Evolutionary conservation across 179 eudicot genomes (phyloP).

Genomic region (Pouteria campechiana): DNA sequence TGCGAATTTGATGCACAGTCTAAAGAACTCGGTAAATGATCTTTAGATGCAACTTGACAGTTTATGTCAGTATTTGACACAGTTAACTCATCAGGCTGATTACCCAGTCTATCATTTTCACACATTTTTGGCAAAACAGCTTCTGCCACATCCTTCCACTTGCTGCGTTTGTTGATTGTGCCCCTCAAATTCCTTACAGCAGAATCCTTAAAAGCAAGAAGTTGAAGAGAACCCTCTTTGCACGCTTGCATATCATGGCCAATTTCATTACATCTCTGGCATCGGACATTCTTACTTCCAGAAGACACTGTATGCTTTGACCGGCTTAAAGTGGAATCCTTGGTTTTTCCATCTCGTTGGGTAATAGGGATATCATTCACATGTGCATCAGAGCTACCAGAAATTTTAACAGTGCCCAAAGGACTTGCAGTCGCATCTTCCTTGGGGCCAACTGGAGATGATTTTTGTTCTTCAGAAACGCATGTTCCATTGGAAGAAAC

Average conservation of each 20-base stretch:
- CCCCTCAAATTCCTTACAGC: conserved; percentile 35
- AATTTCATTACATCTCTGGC: conserved; percentile 17
- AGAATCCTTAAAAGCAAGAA: conserved; percentile 25
- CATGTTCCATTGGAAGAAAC: conserved; percentile 25
- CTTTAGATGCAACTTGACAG: conserved; percentile 27
- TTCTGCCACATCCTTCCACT: conserved; percentile 70
- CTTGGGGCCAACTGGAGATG: conserved; percentile 14
- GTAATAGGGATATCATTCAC: too few relatives aligned
- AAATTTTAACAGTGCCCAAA: conserved; percentile 23
- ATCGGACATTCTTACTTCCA: conserved; percentile 8
- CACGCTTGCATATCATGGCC: conserved; percentile 14
- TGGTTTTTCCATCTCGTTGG: conserved; percentile 29
- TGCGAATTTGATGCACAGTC: too few relatives aligned
- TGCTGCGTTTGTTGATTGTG: conserved; percentile 34
- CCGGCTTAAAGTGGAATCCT: conserved; percentile 20
- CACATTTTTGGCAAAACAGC: conserved; percentile 80
- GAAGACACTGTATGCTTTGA: conserved; percentile 22
- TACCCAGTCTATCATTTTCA: conserved; percentile 39
- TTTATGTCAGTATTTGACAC: conserved; percentile 19
- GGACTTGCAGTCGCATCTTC: conserved; percentile 19
- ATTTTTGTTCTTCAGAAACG: conserved; percentile 26
- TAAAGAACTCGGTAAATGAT: conserved; percentile 15
- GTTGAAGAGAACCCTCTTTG: conserved; percentile 15
- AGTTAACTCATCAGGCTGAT: conserved; percentile 37
- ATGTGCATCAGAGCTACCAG: conserved; percentile 19